Percentiles rank a stretch among this genome's conserved stretches.
Evolutionary conservation across 176 grass and related monocot genomes (phyloP).

Genomic region (Areca catechu): DNA sequence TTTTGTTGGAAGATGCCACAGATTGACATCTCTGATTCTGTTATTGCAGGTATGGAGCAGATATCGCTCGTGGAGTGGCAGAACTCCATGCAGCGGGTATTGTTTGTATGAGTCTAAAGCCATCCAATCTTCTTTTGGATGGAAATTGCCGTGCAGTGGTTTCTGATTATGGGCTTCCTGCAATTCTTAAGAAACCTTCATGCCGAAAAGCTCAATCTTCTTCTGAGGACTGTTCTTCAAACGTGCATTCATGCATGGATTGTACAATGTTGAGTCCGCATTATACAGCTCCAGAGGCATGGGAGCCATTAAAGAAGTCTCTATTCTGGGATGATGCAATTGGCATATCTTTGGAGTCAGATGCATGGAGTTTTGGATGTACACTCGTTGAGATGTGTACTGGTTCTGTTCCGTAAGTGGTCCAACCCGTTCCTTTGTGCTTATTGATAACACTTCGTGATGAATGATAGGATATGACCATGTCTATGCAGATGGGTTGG

Average conservation of each 20-base stretch:
- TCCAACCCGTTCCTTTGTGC: conserved; percentile 34
- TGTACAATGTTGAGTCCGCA: conserved; percentile 74
- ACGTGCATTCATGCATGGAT: conserved; percentile 56
- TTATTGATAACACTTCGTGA: conserved; percentile 25
- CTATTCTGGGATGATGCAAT: conserved; percentile 76
- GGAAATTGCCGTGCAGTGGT: conserved; percentile 53
- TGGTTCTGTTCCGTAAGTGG: conserved; percentile 97
- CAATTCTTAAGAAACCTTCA: conserved; percentile 82
- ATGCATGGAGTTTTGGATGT: conserved; percentile 99
- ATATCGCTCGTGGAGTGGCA: conserved; percentile 91
- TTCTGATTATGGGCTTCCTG: conserved; percentile 89
- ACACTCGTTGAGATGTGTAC: conserved; percentile 99
- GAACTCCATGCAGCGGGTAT: conserved; percentile 95
- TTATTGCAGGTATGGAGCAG: conserved; percentile 82
- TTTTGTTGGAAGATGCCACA: too few species aligned
- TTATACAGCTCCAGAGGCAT: conserved; percentile 98
- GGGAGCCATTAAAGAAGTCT: conserved; percentile 82
- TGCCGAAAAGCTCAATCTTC: conserved; percentile 33
- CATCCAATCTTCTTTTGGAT: conserved; percentile 96
- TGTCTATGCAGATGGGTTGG: conserved; percentile 86
- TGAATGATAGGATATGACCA: conserved; percentile 24
- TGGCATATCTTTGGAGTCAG: conserved; percentile 74
- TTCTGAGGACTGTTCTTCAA: conserved; percentile 46
- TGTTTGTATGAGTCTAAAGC: conserved; percentile 99
- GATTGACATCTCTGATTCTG: conserved; percentile 6